Percentiles rank a stretch among this genome's conserved stretches.
phyloP scores from a whole-genome alignment of 1,284 basidiomycete species.

The Rugiboletus extremiorientalis region DNA sequence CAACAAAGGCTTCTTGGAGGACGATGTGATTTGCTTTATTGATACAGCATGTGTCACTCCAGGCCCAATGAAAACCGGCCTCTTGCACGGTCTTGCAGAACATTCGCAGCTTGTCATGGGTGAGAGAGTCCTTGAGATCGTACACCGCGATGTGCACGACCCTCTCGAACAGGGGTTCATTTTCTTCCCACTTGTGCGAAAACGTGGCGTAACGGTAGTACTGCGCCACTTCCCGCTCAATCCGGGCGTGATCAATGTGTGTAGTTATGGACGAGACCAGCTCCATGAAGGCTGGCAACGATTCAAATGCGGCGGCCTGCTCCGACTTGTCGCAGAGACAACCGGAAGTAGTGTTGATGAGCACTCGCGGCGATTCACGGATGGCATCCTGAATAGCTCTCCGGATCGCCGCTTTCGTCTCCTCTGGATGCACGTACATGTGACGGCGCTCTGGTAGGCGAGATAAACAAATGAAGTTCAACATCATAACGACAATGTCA shows the following conservation, averaged over 20 bases:
- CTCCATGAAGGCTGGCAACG: not conserved
- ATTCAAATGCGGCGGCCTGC: conserved; percentile 1
- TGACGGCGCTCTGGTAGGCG: not conserved
- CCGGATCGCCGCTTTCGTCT: not conserved
- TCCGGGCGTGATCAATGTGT: not conserved
- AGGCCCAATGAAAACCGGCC: not conserved
- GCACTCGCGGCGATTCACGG: conserved; percentile 3
- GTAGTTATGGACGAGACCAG: not conserved
- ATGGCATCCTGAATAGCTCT: not conserved
- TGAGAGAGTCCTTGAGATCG: not conserved
- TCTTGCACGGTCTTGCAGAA: conserved; percentile 1
- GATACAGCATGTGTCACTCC: conserved; percentile 1
- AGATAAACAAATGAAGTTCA: not conserved
- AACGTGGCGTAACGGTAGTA: conserved; percentile 6
- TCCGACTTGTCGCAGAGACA: not conserved
- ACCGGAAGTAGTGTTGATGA: conserved; percentile 7
- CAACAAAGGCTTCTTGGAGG: conserved; percentile 1
- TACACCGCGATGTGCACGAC: not conserved
- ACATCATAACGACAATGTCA: not conserved
- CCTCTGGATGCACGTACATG: not conserved
- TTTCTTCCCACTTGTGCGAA: conserved; percentile 6
- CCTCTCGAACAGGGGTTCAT: conserved; percentile 8
- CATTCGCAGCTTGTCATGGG: conserved; percentile 7
- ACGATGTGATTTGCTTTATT: not conserved
- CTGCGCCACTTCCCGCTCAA: not conserved